Percentiles rank a stretch among this genome's conserved stretches.
These are phyloP conservation scores for Mucor saturninus DNA, from an alignment of 371 early-diverging fungal species.

Conservation along the genomic window DNA sequence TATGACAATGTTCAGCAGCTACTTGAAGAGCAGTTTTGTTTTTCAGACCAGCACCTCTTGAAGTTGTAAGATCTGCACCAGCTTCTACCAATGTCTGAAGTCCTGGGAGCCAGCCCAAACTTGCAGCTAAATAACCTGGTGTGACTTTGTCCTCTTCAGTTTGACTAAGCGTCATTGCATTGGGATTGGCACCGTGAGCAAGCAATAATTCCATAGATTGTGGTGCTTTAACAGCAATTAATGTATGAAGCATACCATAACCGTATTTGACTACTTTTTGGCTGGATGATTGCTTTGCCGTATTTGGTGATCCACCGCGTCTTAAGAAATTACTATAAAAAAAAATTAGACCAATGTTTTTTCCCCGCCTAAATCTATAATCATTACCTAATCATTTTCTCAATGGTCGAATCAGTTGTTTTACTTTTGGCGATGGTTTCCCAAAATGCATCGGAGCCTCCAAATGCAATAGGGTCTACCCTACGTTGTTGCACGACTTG, in stretches of 20 bases:
- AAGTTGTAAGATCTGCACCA: conserved; percentile 39
- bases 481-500: conserved; percentile 45
- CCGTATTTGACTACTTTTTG: conserved; percentile 41
- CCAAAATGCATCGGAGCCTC: conserved; percentile 55
- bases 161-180: conserved; percentile 43
- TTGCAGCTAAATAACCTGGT: conserved; percentile 53
- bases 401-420: conserved; percentile 40
- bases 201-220: conserved; percentile 38
- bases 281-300: conserved; percentile 49
- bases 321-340: conserved; percentile 43
- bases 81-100: conserved; percentile 45
- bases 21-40: conserved; percentile 46
- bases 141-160: conserved; percentile 49
- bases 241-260: conserved; percentile 51
- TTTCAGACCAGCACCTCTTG: conserved; percentile 38
- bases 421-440: conserved; percentile 44
- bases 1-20: conserved; percentile 50
- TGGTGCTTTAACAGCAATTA: conserved; percentile 39
- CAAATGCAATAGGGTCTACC: conserved; percentile 49
- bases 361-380: not conserved
- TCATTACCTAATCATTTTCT: conserved; percentile 50
- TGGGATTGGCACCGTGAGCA: conserved; percentile 52
- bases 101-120: conserved; percentile 52
- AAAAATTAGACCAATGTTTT: not conserved
- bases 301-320: conserved; percentile 57